Conservation (phyloP, 1,284 basidiomycete species). For the Meripilus lineatus region DNA sequence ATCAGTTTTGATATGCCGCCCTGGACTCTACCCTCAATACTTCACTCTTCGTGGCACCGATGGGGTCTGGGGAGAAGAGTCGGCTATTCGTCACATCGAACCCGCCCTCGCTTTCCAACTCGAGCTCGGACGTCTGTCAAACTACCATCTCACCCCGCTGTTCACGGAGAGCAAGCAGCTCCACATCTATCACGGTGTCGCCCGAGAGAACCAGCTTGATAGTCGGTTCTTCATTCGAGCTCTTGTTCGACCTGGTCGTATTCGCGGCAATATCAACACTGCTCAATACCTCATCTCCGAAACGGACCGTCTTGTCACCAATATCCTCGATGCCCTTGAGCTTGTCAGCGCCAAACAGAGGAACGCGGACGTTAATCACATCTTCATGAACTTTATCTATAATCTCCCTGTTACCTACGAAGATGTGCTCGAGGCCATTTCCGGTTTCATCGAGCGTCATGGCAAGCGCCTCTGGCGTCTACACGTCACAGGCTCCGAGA, state of each 20-base stretch:
- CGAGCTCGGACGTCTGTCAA: slow-evolving; percentile 92
- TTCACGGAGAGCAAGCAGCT: slow-evolving; percentile 94
- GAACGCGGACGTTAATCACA: slow-evolving; percentile 93
- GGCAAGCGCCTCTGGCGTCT: slow-evolving; percentile 98
- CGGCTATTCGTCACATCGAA: slow-evolving; percentile 97
- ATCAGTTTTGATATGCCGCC: slow-evolving; percentile 90
- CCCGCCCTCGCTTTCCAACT: slow-evolving; percentile 98
- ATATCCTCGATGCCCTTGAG: slow-evolving; percentile 92
- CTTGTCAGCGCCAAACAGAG: slow-evolving; percentile 84
- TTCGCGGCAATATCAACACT: slow-evolving; percentile 87
- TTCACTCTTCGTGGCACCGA: slow-evolving; percentile 83
- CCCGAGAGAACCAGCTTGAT: slow-evolving; percentile 94
- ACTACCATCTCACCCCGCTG: slow-evolving; percentile 94
- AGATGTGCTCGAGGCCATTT: slow-evolving; percentile 92
- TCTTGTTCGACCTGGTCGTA: slow-evolving; percentile 91
- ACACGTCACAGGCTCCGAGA: slow-evolving; percentile 97
- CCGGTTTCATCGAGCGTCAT: slow-evolving; percentile 97
- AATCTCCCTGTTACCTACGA: slow-evolving; percentile 93
- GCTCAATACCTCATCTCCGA: slow-evolving; percentile 98
- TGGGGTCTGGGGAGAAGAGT: slow-evolving; percentile 88
- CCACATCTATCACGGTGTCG: slow-evolving; percentile 95
- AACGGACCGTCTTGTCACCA: slow-evolving; percentile 94
- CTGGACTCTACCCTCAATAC: slow-evolving; percentile 91
- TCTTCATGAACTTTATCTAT: slow-evolving; percentile 98
- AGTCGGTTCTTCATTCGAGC: slow-evolving; percentile 98